Conservation (phyloP, 495 filamentous ascomycete species). For the Rhypophila decipiens region DNA sequence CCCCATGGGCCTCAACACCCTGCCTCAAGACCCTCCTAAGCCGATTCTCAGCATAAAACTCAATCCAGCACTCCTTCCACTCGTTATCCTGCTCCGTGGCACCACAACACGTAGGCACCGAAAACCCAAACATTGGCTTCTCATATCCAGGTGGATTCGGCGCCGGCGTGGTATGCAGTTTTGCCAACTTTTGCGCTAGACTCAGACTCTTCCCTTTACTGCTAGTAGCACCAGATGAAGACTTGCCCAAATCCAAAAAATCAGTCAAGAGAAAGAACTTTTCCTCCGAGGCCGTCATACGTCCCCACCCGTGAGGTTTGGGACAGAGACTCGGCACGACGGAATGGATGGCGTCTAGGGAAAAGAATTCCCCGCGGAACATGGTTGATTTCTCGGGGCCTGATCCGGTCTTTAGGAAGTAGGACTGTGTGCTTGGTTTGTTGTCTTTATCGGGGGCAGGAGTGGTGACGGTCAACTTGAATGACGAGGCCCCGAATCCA, state of each 20-base stretch:
- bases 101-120: constrained; percentile 76
- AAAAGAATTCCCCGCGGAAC: constrained; percentile 76
- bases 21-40: constrained; percentile 56
- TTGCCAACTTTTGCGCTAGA: constrained; percentile 69
- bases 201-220: constrained; percentile 38
- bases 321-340: constrained; percentile 71
- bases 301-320: constrained; percentile 61
- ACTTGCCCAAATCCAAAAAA: constrained; percentile 61
- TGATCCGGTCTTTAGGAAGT: constrained; percentile 76
- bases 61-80: constrained; percentile 64
- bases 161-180: constrained; percentile 71
- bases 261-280: constrained; percentile 72
- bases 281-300: constrained; percentile 40
- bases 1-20: constrained; percentile 55
- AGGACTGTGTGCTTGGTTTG: constrained; percentile 51
- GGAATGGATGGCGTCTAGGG: constrained; percentile 70
- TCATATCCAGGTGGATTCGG: constrained; percentile 55
- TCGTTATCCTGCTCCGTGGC: constrained; percentile 73
- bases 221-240: constrained; percentile 3
- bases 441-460: constrained; percentile 34
- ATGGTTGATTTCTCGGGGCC: constrained; percentile 62
- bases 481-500: no score
- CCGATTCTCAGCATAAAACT: constrained; percentile 74
- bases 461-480: no score
- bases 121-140: constrained; percentile 69